These are phyloP conservation scores for Russula foetens DNA, from an alignment of 768 basidiomycete species.

Conservation along the genomic window DNA sequence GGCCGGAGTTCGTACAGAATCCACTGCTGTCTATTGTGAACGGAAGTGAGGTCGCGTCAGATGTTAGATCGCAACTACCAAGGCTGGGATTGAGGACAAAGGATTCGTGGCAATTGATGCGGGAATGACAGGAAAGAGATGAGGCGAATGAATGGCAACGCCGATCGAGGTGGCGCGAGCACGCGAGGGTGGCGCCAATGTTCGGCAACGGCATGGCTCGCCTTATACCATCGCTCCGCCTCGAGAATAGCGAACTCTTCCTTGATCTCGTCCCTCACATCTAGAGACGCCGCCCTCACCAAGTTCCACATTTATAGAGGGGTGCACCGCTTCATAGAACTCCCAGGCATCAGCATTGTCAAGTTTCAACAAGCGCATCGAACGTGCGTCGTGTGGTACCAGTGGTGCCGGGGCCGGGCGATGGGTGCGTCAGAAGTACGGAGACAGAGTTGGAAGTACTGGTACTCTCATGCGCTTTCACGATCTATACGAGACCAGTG, in stretches of 20 bases:
- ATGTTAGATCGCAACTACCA: too few species aligned
- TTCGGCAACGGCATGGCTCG: too few species aligned
- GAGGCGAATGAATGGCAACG: too few species aligned
- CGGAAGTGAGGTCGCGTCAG: too few species aligned
- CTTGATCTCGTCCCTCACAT: conserved; percentile 51
- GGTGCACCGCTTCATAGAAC: conserved; percentile 66
- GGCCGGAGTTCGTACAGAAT: too few species aligned
- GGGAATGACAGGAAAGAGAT: too few species aligned
- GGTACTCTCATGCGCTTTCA: conserved; percentile 77
- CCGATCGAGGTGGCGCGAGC: too few species aligned
- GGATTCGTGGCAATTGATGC: too few species aligned
- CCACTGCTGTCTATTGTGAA: too few species aligned
- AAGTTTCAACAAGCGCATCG: conserved; percentile 77
- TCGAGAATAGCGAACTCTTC: conserved; percentile 56
- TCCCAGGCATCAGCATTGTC: conserved; percentile 78
- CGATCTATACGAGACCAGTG: conserved; percentile 58
- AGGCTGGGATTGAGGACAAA: too few species aligned
- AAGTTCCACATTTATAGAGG: conserved; percentile 46
- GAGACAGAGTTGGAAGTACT: conserved; percentile 75
- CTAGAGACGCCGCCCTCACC: conserved; percentile 36
- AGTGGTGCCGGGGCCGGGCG: conserved; percentile 65
- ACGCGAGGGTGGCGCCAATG: too few species aligned
- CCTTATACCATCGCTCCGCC: conserved; percentile 38
- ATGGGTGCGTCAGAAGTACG: conserved; percentile 70
- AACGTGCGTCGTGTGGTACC: conserved; percentile 87